Percentiles rank a stretch among this genome's conserved stretches.
Conservation (phyloP, 257 asterid genomes). For the Solanum habrochaites region DNA sequence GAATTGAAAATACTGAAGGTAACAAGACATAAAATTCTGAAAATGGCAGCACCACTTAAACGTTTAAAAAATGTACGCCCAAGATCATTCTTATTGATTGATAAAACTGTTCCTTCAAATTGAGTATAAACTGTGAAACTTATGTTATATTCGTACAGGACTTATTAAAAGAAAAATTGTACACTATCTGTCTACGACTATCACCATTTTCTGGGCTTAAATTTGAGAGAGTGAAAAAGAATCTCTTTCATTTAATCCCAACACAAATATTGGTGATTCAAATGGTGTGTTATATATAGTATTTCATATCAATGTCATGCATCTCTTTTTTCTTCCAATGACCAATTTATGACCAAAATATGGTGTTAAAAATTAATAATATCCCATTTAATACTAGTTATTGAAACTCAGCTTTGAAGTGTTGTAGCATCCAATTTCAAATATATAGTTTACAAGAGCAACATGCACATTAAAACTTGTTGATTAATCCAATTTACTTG, state of each 20-base stretch:
- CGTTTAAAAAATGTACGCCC: background rate
- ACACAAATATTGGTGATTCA: background rate
- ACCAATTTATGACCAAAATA: background rate
- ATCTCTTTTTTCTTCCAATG: background rate
- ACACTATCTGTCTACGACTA: background rate
- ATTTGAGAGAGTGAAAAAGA: too few relatives aligned
- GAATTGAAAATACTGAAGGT: background rate
- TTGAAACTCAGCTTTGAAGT: background rate
- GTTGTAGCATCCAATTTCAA: background rate
- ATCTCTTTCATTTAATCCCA: background rate
- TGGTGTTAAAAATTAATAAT: background rate
- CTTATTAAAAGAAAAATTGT: background rate
- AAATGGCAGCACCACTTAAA: conserved; percentile 82
- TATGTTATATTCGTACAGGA: background rate
- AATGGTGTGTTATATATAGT: background rate
- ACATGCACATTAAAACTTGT: background rate
- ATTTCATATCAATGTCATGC: background rate
- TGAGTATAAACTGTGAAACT: conserved; percentile 81
- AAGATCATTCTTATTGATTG: conserved; percentile 54
- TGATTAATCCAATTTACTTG: background rate
- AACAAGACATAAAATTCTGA: conserved; percentile 28
- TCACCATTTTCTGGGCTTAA: too few relatives aligned
- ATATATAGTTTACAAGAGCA: background rate
- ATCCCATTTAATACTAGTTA: background rate
- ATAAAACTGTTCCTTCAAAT: conserved; percentile 78